Base-by-base conservation (phyloP, 805 yeast genomes). In the Suhomyces sp. region DNA sequence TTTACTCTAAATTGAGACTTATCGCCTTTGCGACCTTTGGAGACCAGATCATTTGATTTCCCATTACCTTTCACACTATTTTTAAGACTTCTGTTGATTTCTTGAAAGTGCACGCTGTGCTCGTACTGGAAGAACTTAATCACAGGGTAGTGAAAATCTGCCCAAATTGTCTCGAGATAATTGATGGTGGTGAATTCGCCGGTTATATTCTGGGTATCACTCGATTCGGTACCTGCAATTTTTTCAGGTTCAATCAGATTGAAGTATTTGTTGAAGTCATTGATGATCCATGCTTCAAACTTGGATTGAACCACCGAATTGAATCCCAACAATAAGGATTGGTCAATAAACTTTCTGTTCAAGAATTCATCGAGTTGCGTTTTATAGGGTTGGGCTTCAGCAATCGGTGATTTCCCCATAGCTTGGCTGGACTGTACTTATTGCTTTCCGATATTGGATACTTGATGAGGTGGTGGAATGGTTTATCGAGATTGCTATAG, bases 101-200 rank as follows among this genome's bases (percentile, higher is more conserved):
- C 57, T 13, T 54, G 52, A 49, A 60, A 69, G 29, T 66, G 55
- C 12, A 51, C 61, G 15, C 63, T 67, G 57, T 72, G 78, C 31
- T 66, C 69, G 17, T 65, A 59, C 61, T 81, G 84, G 59, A 78
- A 85, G 62, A 77, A 77, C 58, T 83, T 85, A 55, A 86, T 76
- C 2, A 83, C 78, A 1, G 90, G 90, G 59, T 84, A 83, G 58
- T 84, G 87, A 56, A 87, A 76, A 5, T 82, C 81, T 31, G 73
- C 63, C 91, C 91, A 87, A 19, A 83, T 65, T 4, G 65, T 59
- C 49, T 83, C 86, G 17, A 75, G 57, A 46, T 60, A 64, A 15
- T 62, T 61, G 26, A 70, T 66, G 46, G 77, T 72, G 4, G 54
- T 59, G 54, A 86, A 72, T 6, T 80, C 65, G 23, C 7, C 51